Percentiles rank a stretch among this genome's conserved stretches.
Evolutionary conservation across 2,329 filamentous ascomycete species (phyloP).

Genomic region (Cercospora beticola): DNA sequence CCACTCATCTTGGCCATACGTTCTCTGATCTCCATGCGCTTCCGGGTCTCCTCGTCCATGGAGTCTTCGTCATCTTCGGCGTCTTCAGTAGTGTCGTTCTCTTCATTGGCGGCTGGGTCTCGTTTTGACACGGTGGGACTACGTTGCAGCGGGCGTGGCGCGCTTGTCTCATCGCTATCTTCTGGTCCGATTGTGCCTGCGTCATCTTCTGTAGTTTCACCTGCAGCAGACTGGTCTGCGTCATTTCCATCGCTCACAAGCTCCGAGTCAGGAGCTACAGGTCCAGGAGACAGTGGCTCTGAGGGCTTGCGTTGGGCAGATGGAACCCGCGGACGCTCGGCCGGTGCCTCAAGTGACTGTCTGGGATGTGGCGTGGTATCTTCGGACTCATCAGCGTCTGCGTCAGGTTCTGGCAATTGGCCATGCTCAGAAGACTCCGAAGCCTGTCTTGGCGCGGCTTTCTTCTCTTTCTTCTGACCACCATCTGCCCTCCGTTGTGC

Average conservation of each 20-base stretch:
- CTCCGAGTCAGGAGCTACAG: slow-evolving; percentile 49
- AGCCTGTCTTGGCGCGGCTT: slow-evolving; percentile 61
- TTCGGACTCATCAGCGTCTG: slow-evolving; percentile 38
- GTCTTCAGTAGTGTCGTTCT: slow-evolving; percentile 52
- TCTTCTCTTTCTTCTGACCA: slow-evolving; percentile 77
- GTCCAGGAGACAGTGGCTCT: slow-evolving; percentile 39
- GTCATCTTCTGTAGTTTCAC: slow-evolving; percentile 61
- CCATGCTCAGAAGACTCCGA: slow-evolving; percentile 47
- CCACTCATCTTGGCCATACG: slow-evolving; percentile 99
- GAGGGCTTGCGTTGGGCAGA: slow-evolving; percentile 39
- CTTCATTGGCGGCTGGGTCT: slow-evolving; percentile 50
- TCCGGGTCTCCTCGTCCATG: slow-evolving; percentile 79
- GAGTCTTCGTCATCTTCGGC: slow-evolving; percentile 81
- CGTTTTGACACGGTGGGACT: slow-evolving; percentile 40
- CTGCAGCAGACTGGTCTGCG: slow-evolving; percentile 64
- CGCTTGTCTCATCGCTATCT: slow-evolving; percentile 65
- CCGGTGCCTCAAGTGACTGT: slow-evolving; percentile 40
- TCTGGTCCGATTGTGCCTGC: slow-evolving; percentile 67
- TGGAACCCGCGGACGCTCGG: slow-evolving; percentile 41
- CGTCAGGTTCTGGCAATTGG: slow-evolving; percentile 40
- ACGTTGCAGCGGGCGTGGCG: slow-evolving; percentile 43
- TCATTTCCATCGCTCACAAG: slow-evolving; percentile 63
- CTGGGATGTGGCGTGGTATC: slow-evolving; percentile 35
- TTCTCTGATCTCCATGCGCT: slow-evolving; percentile 83
- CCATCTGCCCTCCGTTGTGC: slow-evolving; percentile 78